Conservation (phyloP, 495 filamentous ascomycete species). For the Trichocladium uniseriatum region DNA sequence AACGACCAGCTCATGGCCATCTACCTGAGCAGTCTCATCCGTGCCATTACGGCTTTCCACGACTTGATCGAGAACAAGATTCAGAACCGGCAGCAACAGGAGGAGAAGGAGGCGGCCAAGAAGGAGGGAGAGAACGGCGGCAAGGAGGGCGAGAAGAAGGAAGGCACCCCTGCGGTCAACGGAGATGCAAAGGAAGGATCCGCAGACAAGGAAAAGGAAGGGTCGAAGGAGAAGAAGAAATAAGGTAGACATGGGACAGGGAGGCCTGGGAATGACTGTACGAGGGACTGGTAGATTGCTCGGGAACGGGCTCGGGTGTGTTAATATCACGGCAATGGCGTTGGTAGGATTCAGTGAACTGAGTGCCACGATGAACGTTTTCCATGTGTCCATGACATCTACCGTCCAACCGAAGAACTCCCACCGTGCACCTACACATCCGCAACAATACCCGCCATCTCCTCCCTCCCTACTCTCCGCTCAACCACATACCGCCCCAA, state of each 20-base stretch:
- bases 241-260: slow-evolving; percentile 6
- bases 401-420: background rate
- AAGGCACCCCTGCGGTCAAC: slow-evolving; percentile 46
- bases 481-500: slow-evolving; percentile 48
- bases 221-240: slow-evolving; percentile 30
- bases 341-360: background rate
- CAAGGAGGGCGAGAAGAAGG: slow-evolving; percentile 54
- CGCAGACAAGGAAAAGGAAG: slow-evolving; percentile 29
- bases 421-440: slow-evolving; percentile 38
- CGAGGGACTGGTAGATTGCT: slow-evolving; percentile 16
- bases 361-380: too few species aligned
- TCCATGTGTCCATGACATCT: background rate
- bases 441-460: slow-evolving; percentile 69
- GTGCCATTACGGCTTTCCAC: slow-evolving; percentile 97
- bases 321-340: slow-evolving; percentile 17
- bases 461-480: slow-evolving; percentile 47
- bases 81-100: slow-evolving; percentile 93
- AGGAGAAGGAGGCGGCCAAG: slow-evolving; percentile 76
- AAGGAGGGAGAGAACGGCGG: slow-evolving; percentile 44
- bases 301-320: slow-evolving; percentile 12
- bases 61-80: slow-evolving; percentile 99
- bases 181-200: slow-evolving; percentile 45
- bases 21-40: slow-evolving; percentile 90
- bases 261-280: slow-evolving; percentile 9
- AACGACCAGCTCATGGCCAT: slow-evolving; percentile 98